Evolutionary conservation across 331 rosid species (phyloP).

Genomic region (Pyrus hybrid): DNA sequence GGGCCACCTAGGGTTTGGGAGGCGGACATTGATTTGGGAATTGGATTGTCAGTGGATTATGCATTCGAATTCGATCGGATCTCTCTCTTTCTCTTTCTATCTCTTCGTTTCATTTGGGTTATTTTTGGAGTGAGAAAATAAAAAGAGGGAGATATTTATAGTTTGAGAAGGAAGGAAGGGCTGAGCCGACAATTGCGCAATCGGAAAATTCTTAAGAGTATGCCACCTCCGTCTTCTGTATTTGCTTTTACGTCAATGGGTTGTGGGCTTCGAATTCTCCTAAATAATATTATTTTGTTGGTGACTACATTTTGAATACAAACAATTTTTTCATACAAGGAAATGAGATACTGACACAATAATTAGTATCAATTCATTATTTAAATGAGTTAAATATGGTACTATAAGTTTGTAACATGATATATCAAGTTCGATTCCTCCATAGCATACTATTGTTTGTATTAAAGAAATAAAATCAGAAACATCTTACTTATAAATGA

Average conservation of each 20-base stretch:
- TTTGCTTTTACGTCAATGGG: not conserved
- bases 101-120: not conserved
- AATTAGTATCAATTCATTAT: no score
- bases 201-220: not conserved
- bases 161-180: not conserved
- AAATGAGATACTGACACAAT: no score
- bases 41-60: not conserved
- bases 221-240: not conserved
- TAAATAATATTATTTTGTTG: no score
- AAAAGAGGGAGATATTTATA: not conserved
- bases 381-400: no score
- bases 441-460: no score
- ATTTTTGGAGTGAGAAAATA: not conserved
- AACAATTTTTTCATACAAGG: not conserved
- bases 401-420: no score
- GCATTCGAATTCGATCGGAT: not conserved
- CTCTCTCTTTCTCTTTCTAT: not conserved
- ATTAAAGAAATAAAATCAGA: no score
- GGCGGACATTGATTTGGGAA: slow-evolving; percentile 48
- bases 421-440: no score
- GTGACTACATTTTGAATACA: not conserved
- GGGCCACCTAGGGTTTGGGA: slow-evolving; percentile 90
- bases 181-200: not conserved
- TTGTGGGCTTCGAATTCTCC: not conserved
- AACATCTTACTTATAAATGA: fast-evolving